Evolutionary conservation across 176 grass and related monocot genomes (phyloP).

Genomic region (Ensete ventricosum): DNA sequence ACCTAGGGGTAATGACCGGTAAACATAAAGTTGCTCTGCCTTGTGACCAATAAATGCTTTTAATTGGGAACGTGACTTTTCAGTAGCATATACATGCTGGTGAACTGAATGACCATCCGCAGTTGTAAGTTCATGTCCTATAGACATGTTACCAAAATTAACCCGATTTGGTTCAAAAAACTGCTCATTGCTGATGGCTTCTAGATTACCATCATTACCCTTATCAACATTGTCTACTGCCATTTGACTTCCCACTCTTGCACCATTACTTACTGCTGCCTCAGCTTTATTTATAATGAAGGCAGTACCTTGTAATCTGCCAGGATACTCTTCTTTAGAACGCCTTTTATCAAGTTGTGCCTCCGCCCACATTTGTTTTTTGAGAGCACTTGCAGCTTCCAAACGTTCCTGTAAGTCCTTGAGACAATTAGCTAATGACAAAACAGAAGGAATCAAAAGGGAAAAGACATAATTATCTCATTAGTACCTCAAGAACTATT

Average conservation of each 20-base stretch:
- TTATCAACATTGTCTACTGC: slow-evolving; percentile 28
- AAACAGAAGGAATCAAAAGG: slow-evolving; percentile 16
- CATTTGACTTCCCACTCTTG: slow-evolving; percentile 24
- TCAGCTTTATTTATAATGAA: slow-evolving; percentile 26
- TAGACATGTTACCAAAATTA: slow-evolving; percentile 29
- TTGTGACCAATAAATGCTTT: slow-evolving; percentile 74
- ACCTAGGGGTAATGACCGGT: slow-evolving; percentile 80
- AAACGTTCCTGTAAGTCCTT: slow-evolving; percentile 61
- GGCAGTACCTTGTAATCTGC: slow-evolving; percentile 44
- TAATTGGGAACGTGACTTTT: slow-evolving; percentile 79
- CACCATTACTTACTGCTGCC: slow-evolving; percentile 38
- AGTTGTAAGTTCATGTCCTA: slow-evolving; percentile 28
- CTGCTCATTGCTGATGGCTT: slow-evolving; percentile 24
- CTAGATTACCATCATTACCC: slow-evolving; percentile 36
- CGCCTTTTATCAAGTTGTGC: slow-evolving; percentile 91
- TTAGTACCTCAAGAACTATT: slow-evolving; percentile 35
- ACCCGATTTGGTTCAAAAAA: slow-evolving; percentile 30
- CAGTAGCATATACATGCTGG: slow-evolving; percentile 54
- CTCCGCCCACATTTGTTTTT: slow-evolving; percentile 99
- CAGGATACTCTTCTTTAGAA: slow-evolving; percentile 61
- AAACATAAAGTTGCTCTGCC: slow-evolving; percentile 79
- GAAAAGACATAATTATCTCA: not conserved
- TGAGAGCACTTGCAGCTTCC: slow-evolving; percentile 83
- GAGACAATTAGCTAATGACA: slow-evolving; percentile 17
- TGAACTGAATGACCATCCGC: slow-evolving; percentile 41